Percentiles rank a stretch among this genome's conserved stretches.
These are phyloP conservation scores for Chaetoscypha palmicola DNA, from an alignment of 2,329 filamentous ascomycete species.

Conservation along the genomic window DNA sequence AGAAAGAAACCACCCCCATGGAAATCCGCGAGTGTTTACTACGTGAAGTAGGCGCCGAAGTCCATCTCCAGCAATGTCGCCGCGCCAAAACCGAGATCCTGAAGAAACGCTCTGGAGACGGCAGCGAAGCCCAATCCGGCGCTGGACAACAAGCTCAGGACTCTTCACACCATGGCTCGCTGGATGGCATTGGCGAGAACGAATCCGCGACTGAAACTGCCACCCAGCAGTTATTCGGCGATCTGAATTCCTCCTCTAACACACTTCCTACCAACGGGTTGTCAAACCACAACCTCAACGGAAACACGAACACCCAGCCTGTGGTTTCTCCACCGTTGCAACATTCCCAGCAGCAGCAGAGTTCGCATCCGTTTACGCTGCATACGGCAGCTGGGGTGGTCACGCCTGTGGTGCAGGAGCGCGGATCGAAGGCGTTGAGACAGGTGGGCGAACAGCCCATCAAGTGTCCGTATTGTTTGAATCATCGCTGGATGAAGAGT, in stretches of 20 bases:
- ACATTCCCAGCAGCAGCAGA: conserved; percentile 10
- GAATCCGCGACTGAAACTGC: conserved; percentile 17
- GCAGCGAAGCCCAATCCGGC: conserved; percentile 2
- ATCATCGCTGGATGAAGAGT: conserved; percentile 28
- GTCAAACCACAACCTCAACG: neutral
- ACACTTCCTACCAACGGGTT: neutral
- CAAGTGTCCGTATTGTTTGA: conserved; percentile 30
- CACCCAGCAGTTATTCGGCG: conserved; percentile 17
- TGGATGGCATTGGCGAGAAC: conserved; percentile 21
- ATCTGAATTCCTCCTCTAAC: conserved; percentile 11
- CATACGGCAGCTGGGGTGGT: conserved; percentile 26
- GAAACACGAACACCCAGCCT: conserved; percentile 6
- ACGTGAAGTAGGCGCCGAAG: conserved; percentile 28
- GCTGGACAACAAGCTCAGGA: conserved; percentile 1
- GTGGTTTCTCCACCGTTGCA: no score
- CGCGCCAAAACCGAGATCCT: conserved; percentile 30
- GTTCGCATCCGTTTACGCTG: conserved; percentile 21
- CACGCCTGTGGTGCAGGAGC: conserved; percentile 21
- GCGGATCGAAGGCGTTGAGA: conserved; percentile 18
- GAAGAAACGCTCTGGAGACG: conserved; percentile 21
- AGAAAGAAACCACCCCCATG: conserved; percentile 50
- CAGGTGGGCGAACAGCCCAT: conserved; percentile 25
- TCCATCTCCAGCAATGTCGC: conserved; percentile 30
- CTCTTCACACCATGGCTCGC: conserved; percentile 1
- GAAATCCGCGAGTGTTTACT: conserved; percentile 52